These are phyloP conservation scores for Solanum rostratum DNA, from an alignment of 257 asterid genomes.

Conservation along the genomic window DNA sequence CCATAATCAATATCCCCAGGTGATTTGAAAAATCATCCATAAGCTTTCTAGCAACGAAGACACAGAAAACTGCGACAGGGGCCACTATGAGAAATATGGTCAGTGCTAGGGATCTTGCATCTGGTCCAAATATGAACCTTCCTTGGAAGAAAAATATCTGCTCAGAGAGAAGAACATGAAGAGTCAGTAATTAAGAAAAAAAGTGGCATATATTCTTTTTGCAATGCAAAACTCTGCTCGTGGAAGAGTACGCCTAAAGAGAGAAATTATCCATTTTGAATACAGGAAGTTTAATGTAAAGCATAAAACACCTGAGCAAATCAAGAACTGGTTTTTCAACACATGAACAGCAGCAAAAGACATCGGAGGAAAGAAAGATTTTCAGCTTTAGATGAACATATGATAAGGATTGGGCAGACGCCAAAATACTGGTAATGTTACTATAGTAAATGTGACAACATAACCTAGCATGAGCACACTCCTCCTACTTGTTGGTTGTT, in stretches of 20 bases:
- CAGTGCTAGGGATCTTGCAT: conserved; percentile 76
- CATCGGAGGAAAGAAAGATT: neutral
- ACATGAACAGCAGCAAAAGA: neutral
- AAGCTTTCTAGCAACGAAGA: conserved; percentile 83
- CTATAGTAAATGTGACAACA: neutral
- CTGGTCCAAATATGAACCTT: conserved; percentile 92
- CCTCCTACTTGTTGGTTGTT: neutral
- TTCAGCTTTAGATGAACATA: neutral
- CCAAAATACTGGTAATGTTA: neutral
- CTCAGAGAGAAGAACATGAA: conserved; percentile 10
- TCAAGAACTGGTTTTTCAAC: neutral
- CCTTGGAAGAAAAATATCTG: conserved; percentile 85
- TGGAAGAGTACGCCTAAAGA: neutral
- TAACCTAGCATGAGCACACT: neutral
- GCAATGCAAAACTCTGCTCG: neutral
- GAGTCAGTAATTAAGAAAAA: conserved; percentile 4
- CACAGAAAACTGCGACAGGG: conserved; percentile 69
- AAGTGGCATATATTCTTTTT: neutral
- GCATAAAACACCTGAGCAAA: neutral
- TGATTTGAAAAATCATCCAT: conserved; percentile 52
- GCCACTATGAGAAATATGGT: conserved; percentile 81
- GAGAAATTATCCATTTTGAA: neutral
- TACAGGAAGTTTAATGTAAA: neutral
- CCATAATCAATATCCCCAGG: conserved; percentile 73
- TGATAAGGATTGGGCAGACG: neutral